These are phyloP conservation scores for Saccharomyces hybrid DNA, from an alignment of 1,139 yeast genomes.

Conservation along the genomic window DNA sequence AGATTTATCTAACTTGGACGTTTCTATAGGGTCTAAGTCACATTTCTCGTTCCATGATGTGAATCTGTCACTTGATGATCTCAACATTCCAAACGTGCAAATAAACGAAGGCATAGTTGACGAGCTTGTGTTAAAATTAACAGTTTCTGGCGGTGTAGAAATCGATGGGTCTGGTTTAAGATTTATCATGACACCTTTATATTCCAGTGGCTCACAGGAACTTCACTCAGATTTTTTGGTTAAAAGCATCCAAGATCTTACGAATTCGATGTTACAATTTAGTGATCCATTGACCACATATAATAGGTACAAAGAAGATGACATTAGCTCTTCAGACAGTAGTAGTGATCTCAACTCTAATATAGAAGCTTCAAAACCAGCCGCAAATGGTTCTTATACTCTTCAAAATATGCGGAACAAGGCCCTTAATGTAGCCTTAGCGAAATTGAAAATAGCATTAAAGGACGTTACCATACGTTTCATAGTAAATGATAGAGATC, in stretches of 20 bases:
- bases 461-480: slow-evolving; percentile 19
- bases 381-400: slow-evolving; percentile 7
- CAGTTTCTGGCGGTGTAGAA: slow-evolving; percentile 59
- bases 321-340: neutral
- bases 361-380: neutral
- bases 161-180: slow-evolving; percentile 54
- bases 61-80: slow-evolving; percentile 63
- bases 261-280: slow-evolving; percentile 47
- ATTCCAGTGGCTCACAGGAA: neutral
- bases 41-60: slow-evolving; percentile 55
- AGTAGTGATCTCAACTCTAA: neutral
- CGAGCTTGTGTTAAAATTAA: slow-evolving; percentile 43
- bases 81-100: slow-evolving; percentile 60
- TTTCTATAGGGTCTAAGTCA: slow-evolving; percentile 55
- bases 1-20: slow-evolving; percentile 73
- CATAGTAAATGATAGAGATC: slow-evolving; percentile 13
- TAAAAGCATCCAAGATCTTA: slow-evolving; percentile 58
- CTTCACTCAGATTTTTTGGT: slow-evolving; percentile 37
- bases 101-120: slow-evolving; percentile 58
- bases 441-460: slow-evolving; percentile 25
- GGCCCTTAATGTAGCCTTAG: slow-evolving; percentile 27
- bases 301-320: slow-evolving; percentile 14
- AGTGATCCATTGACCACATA: slow-evolving; percentile 23
- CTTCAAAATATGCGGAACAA: slow-evolving; percentile 28
- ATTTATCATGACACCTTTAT: slow-evolving; percentile 38